These are phyloP conservation scores for Saccharomycopsis guyanensis DNA, from an alignment of 805 yeast genomes.

Conservation along the genomic window DNA sequence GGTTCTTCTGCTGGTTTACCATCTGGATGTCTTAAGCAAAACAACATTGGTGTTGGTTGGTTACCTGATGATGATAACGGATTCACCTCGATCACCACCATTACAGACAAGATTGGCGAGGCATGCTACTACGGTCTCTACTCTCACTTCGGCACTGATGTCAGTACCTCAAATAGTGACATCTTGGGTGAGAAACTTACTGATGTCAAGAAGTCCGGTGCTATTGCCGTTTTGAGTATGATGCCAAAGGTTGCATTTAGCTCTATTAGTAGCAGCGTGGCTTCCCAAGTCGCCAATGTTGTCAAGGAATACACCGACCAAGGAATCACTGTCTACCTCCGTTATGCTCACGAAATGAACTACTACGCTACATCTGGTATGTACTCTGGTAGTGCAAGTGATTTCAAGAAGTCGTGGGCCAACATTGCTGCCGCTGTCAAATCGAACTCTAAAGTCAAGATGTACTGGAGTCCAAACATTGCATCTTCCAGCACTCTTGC, in stretches of 20 bases:
- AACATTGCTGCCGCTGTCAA: conserved; percentile 7
- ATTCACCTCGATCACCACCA: background rate
- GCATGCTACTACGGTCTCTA: conserved; percentile 15
- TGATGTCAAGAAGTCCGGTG: conserved; percentile 13
- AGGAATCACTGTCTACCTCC: conserved; percentile 7
- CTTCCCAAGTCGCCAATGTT: conserved; percentile 8
- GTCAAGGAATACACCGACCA: conserved; percentile 6
- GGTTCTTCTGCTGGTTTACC: background rate
- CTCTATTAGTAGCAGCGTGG: background rate
- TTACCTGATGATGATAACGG: conserved; percentile 8
- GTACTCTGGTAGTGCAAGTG: conserved; percentile 3
- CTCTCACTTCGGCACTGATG: conserved; percentile 10
- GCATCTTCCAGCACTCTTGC: background rate
- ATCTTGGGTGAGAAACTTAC: conserved; percentile 7
- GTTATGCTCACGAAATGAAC: conserved; percentile 13
- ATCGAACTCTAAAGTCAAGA: conserved; percentile 5
- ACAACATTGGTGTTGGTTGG: conserved; percentile 9
- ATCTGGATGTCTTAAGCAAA: background rate
- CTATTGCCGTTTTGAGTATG: conserved; percentile 13
- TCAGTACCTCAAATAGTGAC: conserved; percentile 5
- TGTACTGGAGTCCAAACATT: conserved; percentile 10
- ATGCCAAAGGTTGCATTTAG: conserved; percentile 6
- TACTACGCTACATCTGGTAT: conserved; percentile 4
- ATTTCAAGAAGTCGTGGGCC: conserved; percentile 6
- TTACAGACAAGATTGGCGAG: conserved; percentile 3